Evolutionary conservation across 495 filamentous ascomycete genomes (phyloP).

Genomic region (Penicillium coprophilum): DNA sequence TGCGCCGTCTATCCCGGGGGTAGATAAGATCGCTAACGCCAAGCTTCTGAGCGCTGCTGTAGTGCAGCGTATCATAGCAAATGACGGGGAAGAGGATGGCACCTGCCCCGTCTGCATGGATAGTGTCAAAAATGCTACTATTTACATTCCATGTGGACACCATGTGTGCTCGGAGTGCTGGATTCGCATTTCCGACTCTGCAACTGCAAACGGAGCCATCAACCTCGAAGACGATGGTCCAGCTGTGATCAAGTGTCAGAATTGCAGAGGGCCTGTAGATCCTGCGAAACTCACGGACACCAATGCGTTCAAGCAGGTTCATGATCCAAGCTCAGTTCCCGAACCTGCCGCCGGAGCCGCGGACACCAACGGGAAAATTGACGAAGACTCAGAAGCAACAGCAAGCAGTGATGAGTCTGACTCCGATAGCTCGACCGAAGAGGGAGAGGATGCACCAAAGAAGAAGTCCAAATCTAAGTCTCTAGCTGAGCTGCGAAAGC

Average conservation of each 20-base stretch:
- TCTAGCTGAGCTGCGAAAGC: slow-evolving; percentile 20
- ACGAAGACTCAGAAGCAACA: slow-evolving; percentile 41
- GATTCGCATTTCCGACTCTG: slow-evolving; percentile 65
- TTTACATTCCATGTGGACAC: slow-evolving; percentile 87
- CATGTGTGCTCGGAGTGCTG: slow-evolving; percentile 79
- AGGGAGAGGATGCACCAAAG: slow-evolving; percentile 57
- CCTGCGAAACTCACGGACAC: slow-evolving; percentile 71
- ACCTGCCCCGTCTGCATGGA: slow-evolving; percentile 81
- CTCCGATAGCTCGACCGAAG: slow-evolving; percentile 39
- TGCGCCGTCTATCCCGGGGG: slow-evolving; percentile 52
- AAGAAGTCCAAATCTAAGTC: slow-evolving; percentile 70
- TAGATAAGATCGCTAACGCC: slow-evolving; percentile 68
- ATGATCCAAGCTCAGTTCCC: slow-evolving; percentile 52
- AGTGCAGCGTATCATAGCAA: slow-evolving; percentile 66
- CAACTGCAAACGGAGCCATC: slow-evolving; percentile 47
- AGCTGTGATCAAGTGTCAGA: slow-evolving; percentile 65
- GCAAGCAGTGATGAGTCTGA: slow-evolving; percentile 30
- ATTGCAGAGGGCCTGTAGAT: slow-evolving; percentile 66
- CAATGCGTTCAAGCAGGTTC: slow-evolving; percentile 69
- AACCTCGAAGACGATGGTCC: slow-evolving; percentile 50
- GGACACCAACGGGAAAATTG: slow-evolving; percentile 17
- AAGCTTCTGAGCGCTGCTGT: slow-evolving; percentile 59
- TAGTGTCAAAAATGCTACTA: slow-evolving; percentile 67
- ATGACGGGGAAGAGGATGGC: slow-evolving; percentile 48
- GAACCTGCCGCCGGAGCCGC: slow-evolving; percentile 19